Evolutionary conservation across 2,329 filamentous ascomycete species (phyloP), one percentile per base, ranked within the genome.

Genomic region (Aspergillus brunneoviolaceus): DNA sequence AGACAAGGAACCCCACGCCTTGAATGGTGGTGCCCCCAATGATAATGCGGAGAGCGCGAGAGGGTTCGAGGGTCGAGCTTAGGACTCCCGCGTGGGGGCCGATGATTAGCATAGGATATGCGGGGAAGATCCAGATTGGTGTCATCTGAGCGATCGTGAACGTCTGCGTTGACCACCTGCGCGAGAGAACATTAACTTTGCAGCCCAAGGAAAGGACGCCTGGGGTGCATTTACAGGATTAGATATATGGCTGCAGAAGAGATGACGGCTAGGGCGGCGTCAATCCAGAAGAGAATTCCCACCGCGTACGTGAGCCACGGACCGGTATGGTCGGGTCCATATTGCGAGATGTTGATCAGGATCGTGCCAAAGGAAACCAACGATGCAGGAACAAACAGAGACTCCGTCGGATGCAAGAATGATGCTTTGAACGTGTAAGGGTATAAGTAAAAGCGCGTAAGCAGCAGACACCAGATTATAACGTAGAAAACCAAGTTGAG

Each of bases 41-140:
- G 33, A 88, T 83, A 60, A 88, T 82, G 3, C 77, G 73, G n/a
- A 87, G 75, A 0, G 82, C 80, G 9, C 71, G 73, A 0, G 67
- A 64, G 0, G 74, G 75, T n/a, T 75, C 67, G 3, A 85, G 68
- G 52, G 83, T 80, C 2, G 74, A 70, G 23, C 82, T 80, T 12
- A 88, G 72, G 6, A 82, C 86, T 19, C 84, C 83, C 4, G 89
- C 91, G 66, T 92, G 87, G 0, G 91, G 89, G 0, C 89, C 91
- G 23, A 89, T 86, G 9, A 95, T 85, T 3, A 96, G 83, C 23
- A 95, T 81, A 0, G 91, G 90, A 65, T 96, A 96, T 0, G 89
- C 90, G 0, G 91, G 91, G 65, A 95, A 95, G 57, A 94, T 92
- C 91, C 91, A 95, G 19, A 92, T 87, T 0, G 91, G 91, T 0